A percentile compares a stretch with the other conserved stretches of the same genome.
phyloP scores from a whole-genome alignment of 139 green algal genomes.

The Raphidocelis subcapitata region DNA sequence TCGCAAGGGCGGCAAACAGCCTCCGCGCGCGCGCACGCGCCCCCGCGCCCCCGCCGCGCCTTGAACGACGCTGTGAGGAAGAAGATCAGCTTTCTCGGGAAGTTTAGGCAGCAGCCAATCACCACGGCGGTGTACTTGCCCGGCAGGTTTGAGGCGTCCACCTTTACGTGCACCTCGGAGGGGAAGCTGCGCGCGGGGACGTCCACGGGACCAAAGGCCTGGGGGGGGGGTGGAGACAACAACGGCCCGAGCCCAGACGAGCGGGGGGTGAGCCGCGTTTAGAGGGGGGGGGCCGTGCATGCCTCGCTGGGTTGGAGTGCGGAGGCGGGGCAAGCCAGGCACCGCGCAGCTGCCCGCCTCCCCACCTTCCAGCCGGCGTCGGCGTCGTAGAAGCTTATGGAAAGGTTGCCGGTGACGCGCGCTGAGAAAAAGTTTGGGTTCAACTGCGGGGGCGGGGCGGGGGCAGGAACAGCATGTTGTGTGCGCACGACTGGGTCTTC shows the following conservation, averaged over 20 bases:
- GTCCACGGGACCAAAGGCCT: too few relatives aligned
- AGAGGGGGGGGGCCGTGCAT: too few relatives aligned
- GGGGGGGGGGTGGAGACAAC: too few relatives aligned
- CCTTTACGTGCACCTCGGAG: conserved; percentile 6
- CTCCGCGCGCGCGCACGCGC: neutral
- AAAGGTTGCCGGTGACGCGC: conserved; percentile 18
- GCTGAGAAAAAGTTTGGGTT: conserved; percentile 79
- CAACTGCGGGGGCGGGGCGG: conserved; percentile 20
- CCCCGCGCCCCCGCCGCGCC: conserved; percentile 16
- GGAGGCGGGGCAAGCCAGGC: neutral
- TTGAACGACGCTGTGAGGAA: conserved; percentile 67
- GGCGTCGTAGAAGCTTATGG: conserved; percentile 27
- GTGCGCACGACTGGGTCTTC: too few relatives aligned
- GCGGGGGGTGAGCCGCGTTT: too few relatives aligned
- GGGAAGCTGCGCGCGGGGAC: too few relatives aligned
- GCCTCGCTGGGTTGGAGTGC: neutral
- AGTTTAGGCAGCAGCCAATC: conserved; percentile 68
- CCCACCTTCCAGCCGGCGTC: conserved; percentile 16
- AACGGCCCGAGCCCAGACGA: too few relatives aligned
- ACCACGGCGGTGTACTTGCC: conserved; percentile 43
- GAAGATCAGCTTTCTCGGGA: conserved; percentile 75
- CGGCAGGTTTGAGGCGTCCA: conserved; percentile 30
- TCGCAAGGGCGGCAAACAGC: neutral
- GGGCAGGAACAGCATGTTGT: too few relatives aligned
- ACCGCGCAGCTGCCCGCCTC: neutral